phyloP scores from a whole-genome alignment of 495 filamentous ascomycete genomes.

The Cairneyella variabilis region DNA sequence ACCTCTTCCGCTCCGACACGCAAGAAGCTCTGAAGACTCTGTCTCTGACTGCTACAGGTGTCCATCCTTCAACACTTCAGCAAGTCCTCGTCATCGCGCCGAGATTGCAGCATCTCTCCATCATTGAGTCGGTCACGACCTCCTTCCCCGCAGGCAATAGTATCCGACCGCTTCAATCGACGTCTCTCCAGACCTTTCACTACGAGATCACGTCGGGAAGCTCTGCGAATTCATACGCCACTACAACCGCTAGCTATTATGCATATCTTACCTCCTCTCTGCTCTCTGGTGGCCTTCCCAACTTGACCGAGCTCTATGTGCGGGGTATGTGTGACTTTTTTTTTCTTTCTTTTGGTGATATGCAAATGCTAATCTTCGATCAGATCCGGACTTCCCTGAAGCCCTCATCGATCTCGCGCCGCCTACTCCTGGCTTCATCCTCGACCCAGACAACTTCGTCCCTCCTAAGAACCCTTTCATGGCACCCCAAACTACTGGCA shows the following conservation, averaged over 20 bases:
- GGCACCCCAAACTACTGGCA: too few relatives aligned
- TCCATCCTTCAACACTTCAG: conserved; percentile 59
- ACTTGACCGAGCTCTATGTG: conserved; percentile 74
- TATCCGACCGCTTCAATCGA: conserved; percentile 61
- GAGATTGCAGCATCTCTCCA: conserved; percentile 57
- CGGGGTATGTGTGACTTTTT: conserved; percentile 36
- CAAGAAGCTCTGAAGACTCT: conserved; percentile 51
- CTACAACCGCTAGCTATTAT: conserved; percentile 70
- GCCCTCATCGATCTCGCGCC: conserved; percentile 60
- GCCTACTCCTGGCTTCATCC: conserved; percentile 48
- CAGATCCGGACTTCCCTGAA: conserved; percentile 75
- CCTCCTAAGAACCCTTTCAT: conserved; percentile 2
- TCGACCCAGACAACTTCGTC: conserved; percentile 15
- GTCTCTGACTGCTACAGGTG: conserved; percentile 62
- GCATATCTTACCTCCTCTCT: conserved; percentile 79
- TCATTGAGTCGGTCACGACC: conserved; percentile 61
- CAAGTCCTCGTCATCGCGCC: conserved; percentile 59
- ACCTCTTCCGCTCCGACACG: conserved; percentile 47
- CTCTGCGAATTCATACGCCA: conserved; percentile 50
- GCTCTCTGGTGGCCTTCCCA: conserved; percentile 67
- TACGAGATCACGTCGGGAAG: conserved; percentile 74
- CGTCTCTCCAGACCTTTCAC: conserved; percentile 63
- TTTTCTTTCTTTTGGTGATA: background rate
- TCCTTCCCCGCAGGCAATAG: conserved; percentile 55
- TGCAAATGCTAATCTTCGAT: background rate